These are phyloP conservation scores for Dothideomycetidae sp. DNA, from an alignment of 2,329 filamentous ascomycete species.

Conservation along the genomic window DNA sequence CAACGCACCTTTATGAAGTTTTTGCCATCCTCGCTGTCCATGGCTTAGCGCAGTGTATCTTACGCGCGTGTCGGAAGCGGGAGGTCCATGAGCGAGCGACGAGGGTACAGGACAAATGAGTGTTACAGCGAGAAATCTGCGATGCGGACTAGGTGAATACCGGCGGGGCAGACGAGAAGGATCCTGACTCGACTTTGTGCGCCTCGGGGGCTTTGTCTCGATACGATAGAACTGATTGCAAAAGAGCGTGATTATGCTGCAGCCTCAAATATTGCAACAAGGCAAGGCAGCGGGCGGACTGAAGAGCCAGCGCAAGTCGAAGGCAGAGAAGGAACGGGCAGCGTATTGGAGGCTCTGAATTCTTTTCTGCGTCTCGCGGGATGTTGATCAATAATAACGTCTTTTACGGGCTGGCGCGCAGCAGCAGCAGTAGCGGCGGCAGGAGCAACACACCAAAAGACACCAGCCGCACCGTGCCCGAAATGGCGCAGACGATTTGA, in stretches of 20 bases:
- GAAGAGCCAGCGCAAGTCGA: too few species aligned
- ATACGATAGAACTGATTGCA: too few species aligned
- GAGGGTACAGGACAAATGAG: not conserved
- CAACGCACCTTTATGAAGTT: conserved; percentile 66
- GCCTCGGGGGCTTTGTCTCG: too few species aligned
- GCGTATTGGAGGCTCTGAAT: too few species aligned
- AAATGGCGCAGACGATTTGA: not conserved
- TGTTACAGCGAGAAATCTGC: not conserved
- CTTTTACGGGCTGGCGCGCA: too few species aligned
- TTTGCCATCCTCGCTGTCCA: conserved; percentile 83
- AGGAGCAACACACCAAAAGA: not conserved
- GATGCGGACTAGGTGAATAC: not conserved
- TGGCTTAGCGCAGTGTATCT: conserved; percentile 26
- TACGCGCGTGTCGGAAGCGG: conserved; percentile 5
- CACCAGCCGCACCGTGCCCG: not conserved
- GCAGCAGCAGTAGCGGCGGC: not conserved
- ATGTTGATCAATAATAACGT: too few species aligned
- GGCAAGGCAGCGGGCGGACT: too few species aligned
- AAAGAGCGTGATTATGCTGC: not conserved
- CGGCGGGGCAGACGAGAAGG: not conserved
- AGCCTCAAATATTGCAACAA: too few species aligned
- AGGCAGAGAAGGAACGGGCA: too few species aligned
- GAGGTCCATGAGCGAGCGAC: conserved; percentile 6
- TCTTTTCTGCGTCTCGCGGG: not conserved
- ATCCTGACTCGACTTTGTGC: not conserved